Evolutionary conservation across 2,329 filamentous ascomycete genomes (phyloP).

Genomic region (Calcarisporium arbuscula): DNA sequence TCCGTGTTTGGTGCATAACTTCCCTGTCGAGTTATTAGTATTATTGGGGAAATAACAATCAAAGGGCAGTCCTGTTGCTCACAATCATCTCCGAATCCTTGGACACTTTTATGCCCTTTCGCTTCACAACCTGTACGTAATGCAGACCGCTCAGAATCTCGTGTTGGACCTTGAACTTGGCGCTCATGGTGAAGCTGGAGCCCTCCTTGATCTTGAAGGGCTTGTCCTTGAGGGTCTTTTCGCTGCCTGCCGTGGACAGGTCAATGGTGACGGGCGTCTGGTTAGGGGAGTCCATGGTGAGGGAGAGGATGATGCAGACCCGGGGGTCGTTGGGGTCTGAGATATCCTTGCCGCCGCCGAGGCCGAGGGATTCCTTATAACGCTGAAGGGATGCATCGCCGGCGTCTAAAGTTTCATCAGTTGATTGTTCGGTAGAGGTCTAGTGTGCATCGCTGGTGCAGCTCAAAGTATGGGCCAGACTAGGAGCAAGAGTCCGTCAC

Average conservation of each 20-base stretch:
- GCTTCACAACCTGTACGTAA: constrained; percentile 90
- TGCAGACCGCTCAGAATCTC: constrained; percentile 92
- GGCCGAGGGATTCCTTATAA: constrained; percentile 94
- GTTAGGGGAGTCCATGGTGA: constrained; percentile 80
- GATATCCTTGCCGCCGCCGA: constrained; percentile 66
- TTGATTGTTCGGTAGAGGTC: constrained; percentile 12
- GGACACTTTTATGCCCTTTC: constrained; percentile 77
- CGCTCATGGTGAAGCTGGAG: constrained; percentile 88
- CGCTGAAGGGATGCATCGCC: constrained; percentile 91
- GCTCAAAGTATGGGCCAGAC: no score
- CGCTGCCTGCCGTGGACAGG: constrained; percentile 65
- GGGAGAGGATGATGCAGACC: constrained; percentile 86
- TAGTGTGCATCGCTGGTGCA: no score
- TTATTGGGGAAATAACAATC: constrained; percentile 15
- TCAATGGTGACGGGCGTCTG: constrained; percentile 85
- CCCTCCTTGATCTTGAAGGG: constrained; percentile 98
- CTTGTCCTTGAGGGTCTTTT: constrained; percentile 76
- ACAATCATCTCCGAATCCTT: constrained; percentile 99
- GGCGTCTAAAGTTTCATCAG: constrained; percentile 37
- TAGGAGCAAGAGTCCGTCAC: no score
- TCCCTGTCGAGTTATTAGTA: constrained; percentile 52
- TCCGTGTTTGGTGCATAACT: constrained; percentile 92
- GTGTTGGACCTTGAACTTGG: constrained; percentile 91
- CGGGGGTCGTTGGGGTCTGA: constrained; percentile 76
- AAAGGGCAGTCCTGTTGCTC: constrained; percentile 26